Conservation (phyloP, 2,329 filamentous ascomycete species). For the Ophiostoma tasmaniense region DNA sequence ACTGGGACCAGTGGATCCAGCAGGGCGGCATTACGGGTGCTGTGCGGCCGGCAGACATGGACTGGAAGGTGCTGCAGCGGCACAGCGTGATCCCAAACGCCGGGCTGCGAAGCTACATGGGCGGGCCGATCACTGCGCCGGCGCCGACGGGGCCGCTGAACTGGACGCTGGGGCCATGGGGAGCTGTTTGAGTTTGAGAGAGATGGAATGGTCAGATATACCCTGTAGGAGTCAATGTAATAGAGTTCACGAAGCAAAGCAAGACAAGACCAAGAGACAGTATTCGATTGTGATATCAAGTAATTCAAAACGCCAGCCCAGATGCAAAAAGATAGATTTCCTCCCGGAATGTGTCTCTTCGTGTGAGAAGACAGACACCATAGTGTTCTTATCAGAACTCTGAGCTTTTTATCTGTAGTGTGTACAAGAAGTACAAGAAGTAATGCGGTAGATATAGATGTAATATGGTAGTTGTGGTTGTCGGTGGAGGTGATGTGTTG, state of each 20-base stretch:
- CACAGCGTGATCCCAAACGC: constrained; percentile 55
- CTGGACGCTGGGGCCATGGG: constrained; percentile 59
- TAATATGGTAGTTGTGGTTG: neutral
- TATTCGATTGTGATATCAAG: neutral
- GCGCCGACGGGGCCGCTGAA: constrained; percentile 32
- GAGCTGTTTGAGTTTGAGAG: constrained; percentile 30
- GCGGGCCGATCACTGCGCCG: constrained; percentile 28
- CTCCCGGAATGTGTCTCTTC: neutral
- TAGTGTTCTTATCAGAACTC: neutral
- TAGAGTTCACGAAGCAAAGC: no score
- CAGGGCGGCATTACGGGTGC: constrained; percentile 56
- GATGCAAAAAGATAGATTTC: neutral
- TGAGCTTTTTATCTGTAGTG: neutral
- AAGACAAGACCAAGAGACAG: neutral
- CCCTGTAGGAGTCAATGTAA: neutral
- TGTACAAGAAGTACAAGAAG: neutral
- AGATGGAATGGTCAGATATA: neutral
- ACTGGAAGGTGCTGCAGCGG: constrained; percentile 48
- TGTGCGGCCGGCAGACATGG: constrained; percentile 49
- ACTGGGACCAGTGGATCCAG: constrained; percentile 62
- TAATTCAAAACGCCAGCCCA: constrained; percentile 4
- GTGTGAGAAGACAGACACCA: neutral
- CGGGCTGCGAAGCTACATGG: constrained; percentile 31
- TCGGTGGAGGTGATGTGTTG: neutral
- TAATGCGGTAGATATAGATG: neutral